Evolutionary conservation across 768 basidiomycete genomes (phyloP), one percentile per base, ranked within the genome.

Genomic region (Pleurotus tuber-regium): DNA sequence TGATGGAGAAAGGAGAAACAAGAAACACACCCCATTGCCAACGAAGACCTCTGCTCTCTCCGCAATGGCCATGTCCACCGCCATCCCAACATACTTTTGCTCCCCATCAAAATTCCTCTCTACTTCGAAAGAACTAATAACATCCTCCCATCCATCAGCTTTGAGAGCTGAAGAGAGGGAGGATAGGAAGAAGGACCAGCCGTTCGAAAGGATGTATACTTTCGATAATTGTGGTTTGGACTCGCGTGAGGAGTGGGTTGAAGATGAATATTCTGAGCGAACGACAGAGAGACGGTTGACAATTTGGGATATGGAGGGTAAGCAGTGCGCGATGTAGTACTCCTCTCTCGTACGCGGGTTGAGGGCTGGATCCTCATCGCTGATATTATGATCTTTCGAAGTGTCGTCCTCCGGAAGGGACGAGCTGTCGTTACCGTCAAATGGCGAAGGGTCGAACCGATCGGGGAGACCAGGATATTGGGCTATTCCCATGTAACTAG

Each of bases 1-100:
- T 11, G 23, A 24, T 30, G 60, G 66, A 43, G 11, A 31, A 9
- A 10, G 28, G 28, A 38, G 25, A 11, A 44, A 26, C n/a, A 50
- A 44, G 43, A 12, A 18, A 73, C 79, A 59, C 42, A 83, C 80
- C 51, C 82, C 82, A 56, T 83, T 84, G 0, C 82, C 83, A 5
- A 84, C 65, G 59, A 83, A 84, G 35, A 82, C 77, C 57, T 83
- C 78, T 1, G 80, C 80, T 42, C 69, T 66, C 59, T 78, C 72
- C 1, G 78, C 83, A 21, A 84, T 72, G 9, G 74, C 78, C 82
- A 84, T 84, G 59, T 84, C 82, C 30, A 83, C 72, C 1, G 79
- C 80, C 61, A 75, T 75, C 21, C 66, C 68, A 2, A 83, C 77
- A 11, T 77, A 63, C 11, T 57, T 62, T 59, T 84, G 80, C 42